Percentiles rank a stretch among this genome's conserved stretches.
These are phyloP conservation scores for Leavenworthia alabamica DNA, from an alignment of 345 rosid genomes.

Conservation along the genomic window DNA sequence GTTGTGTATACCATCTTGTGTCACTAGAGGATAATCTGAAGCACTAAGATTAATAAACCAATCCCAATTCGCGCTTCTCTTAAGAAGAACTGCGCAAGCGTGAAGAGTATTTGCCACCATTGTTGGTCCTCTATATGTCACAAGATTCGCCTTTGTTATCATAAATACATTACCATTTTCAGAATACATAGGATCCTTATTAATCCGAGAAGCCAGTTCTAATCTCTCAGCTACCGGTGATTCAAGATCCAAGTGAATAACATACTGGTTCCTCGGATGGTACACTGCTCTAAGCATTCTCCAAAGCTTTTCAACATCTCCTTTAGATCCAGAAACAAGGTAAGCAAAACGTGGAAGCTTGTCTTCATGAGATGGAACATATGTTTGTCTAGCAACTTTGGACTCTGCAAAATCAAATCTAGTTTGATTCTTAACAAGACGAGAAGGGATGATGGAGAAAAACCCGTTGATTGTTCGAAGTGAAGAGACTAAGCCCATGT, in stretches of 20 bases:
- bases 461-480: constrained; percentile 58
- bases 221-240: constrained; percentile 75
- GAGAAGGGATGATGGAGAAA: constrained; percentile 61
- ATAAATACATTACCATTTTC: constrained; percentile 67
- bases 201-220: constrained; percentile 65
- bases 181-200: constrained; percentile 62
- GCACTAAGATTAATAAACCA: constrained; percentile 99
- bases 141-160: constrained; percentile 93
- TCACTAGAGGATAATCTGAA: constrained; percentile 95
- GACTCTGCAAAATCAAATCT: constrained; percentile 51
- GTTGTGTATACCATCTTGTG: constrained; percentile 78
- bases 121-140: constrained; percentile 94
- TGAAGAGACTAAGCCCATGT: constrained; percentile 76
- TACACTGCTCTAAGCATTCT: constrained; percentile 84
- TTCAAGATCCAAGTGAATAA: constrained; percentile 93
- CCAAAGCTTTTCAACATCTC: constrained; percentile 92
- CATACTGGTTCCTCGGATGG: constrained; percentile 88
- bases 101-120: constrained; percentile 99
- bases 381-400: constrained; percentile 36
- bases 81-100: constrained; percentile 91
- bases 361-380: constrained; percentile 34
- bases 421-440: constrained; percentile 38
- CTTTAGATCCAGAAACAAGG: constrained; percentile 92
- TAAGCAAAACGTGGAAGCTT: constrained; percentile 79
- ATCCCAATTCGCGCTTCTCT: constrained; percentile 83